Conservation (phyloP, 495 filamentous ascomycete genomes). For the Opeltia flavorubescens region DNA sequence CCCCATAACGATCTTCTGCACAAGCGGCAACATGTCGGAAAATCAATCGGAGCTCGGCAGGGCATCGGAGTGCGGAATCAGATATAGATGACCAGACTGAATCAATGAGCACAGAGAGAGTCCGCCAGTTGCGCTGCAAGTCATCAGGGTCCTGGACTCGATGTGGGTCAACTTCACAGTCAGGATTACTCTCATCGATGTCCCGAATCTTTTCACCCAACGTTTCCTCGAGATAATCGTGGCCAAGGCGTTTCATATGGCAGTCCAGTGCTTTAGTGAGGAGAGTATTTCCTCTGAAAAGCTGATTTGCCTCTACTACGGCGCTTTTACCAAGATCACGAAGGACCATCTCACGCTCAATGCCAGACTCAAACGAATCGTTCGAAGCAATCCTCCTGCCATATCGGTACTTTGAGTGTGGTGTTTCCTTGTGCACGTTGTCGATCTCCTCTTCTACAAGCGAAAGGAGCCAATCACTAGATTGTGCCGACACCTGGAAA, state of each 20-base stretch:
- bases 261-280: slow-evolving; percentile 87
- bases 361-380: slow-evolving; percentile 51
- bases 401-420: slow-evolving; percentile 57
- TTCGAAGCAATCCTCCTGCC: slow-evolving; percentile 64
- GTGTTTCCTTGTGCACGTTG: slow-evolving; percentile 65
- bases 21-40: slow-evolving; percentile 88
- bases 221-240: slow-evolving; percentile 83
- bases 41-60: slow-evolving; percentile 71
- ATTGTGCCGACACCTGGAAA: slow-evolving; percentile 84
- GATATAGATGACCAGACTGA: slow-evolving; percentile 76
- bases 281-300: slow-evolving; percentile 91
- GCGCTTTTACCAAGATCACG: slow-evolving; percentile 43
- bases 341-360: slow-evolving; percentile 47
- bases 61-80: slow-evolving; percentile 56
- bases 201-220: slow-evolving; percentile 71
- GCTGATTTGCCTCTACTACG: slow-evolving; percentile 71
- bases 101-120: slow-evolving; percentile 60
- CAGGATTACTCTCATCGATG: slow-evolving; percentile 75
- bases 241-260: slow-evolving; percentile 88
- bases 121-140: slow-evolving; percentile 70
- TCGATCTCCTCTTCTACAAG: slow-evolving; percentile 96
- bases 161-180: slow-evolving; percentile 90
- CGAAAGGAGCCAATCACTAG: slow-evolving; percentile 80
- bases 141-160: slow-evolving; percentile 58
- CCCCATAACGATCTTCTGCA: slow-evolving; percentile 94